Evolutionary conservation across 306 rosid species (phyloP).

Genomic region (Citrullus colocynthis): DNA sequence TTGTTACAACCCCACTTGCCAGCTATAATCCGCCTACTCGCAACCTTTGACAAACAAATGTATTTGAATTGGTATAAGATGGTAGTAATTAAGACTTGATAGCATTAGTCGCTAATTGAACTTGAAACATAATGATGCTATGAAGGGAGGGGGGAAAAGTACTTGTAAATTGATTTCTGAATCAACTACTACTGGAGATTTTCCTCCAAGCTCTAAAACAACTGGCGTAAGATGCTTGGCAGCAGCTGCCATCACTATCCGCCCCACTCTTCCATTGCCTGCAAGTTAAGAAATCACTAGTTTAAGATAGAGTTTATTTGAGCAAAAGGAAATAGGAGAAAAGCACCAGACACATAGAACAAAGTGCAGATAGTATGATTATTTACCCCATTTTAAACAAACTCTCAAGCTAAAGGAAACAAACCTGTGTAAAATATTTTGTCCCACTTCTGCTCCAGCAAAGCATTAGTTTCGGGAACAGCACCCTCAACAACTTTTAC

Average conservation of each 20-base stretch:
- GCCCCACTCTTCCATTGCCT: constrained; percentile 80
- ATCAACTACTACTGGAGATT: constrained; percentile 82
- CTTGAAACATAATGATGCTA: neutral
- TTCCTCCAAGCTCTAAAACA: constrained; percentile 96
- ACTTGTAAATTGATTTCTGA: constrained; percentile 57
- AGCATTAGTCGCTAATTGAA: neutral
- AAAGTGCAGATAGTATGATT: neutral
- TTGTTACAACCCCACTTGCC: constrained; percentile 95
- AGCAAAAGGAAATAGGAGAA: neutral
- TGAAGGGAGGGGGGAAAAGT: neutral
- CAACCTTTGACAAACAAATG: constrained; percentile 39
- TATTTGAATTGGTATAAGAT: constrained; percentile 10
- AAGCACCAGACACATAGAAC: neutral
- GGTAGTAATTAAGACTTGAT: neutral
- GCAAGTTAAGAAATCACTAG: constrained; percentile 1
- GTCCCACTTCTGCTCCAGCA: constrained; percentile 98
- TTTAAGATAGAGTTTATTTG: neutral
- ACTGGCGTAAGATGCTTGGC: constrained; percentile 97
- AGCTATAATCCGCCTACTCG: constrained; percentile 68
- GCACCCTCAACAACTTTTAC: constrained; percentile 84
- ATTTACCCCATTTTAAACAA: neutral
- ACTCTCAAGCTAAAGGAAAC: neutral
- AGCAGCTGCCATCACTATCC: constrained; percentile 93
- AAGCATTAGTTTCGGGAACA: constrained; percentile 67
- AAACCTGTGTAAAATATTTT: constrained; percentile 95